Percentiles rank a stretch among this genome's conserved stretches.
Evolutionary conservation across 176 grass and related monocot genomes (phyloP).

Genomic region (Rhipidocladum racemiflorum): DNA sequence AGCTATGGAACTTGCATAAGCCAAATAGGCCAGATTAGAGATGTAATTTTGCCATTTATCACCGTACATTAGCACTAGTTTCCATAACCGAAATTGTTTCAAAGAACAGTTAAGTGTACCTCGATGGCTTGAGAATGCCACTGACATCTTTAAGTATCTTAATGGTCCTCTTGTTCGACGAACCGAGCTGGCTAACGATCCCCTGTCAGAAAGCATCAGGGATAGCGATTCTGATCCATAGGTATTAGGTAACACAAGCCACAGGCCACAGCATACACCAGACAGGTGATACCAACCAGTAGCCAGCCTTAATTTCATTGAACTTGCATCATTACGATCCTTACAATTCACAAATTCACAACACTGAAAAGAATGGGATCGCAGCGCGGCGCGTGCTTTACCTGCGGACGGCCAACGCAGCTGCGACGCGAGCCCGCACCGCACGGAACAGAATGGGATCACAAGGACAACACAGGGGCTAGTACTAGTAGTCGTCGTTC

Average conservation of each 20-base stretch:
- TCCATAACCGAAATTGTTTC: neutral
- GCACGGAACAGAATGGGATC: neutral
- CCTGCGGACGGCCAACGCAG: neutral
- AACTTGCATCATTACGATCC: neutral
- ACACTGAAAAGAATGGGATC: neutral
- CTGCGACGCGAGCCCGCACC: neutral
- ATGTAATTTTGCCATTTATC: neutral
- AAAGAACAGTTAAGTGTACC: slow-evolving; percentile 25
- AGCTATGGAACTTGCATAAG: neutral
- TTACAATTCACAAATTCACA: neutral
- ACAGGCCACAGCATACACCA: neutral
- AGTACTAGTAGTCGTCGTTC: too few relatives aligned
- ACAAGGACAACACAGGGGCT: neutral
- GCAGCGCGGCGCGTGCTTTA: neutral
- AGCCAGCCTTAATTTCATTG: neutral
- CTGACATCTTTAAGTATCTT: slow-evolving; percentile 67
- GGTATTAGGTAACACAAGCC: neutral
- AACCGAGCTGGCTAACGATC: slow-evolving; percentile 35
- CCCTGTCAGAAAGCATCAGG: slow-evolving; percentile 39
- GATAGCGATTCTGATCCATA: neutral
- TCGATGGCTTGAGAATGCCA: slow-evolving; percentile 76
- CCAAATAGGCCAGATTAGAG: neutral
- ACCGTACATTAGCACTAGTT: neutral
- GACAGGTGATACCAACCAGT: neutral
- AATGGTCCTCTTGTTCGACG: slow-evolving; percentile 47